These are phyloP conservation scores for Trichocladium uniseriatum DNA, from an alignment of 495 filamentous ascomycete genomes.

Conservation along the genomic window DNA sequence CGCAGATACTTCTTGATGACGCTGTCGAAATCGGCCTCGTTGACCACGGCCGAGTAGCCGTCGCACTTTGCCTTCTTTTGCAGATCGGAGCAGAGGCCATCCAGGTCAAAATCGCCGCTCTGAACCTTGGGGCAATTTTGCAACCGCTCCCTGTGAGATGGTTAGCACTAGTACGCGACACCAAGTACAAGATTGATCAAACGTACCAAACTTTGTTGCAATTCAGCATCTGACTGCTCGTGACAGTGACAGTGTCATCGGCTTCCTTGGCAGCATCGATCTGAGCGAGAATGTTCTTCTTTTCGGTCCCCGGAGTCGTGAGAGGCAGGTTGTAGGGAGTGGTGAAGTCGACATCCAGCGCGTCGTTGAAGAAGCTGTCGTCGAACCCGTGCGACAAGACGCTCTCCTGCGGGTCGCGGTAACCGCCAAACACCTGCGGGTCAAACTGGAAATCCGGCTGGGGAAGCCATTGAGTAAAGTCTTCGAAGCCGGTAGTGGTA, in stretches of 20 bases:
- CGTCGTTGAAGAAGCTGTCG: slow-evolving; percentile 49
- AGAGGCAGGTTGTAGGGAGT: slow-evolving; percentile 63
- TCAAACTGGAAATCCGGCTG: slow-evolving; percentile 87
- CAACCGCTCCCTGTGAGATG: slow-evolving; percentile 68
- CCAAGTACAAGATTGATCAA: not conserved
- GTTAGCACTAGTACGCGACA: slow-evolving; percentile 11
- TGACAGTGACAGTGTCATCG: slow-evolving; percentile 59
- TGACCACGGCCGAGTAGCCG: slow-evolving; percentile 83
- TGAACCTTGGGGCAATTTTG: slow-evolving; percentile 79
- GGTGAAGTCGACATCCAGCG: slow-evolving; percentile 68
- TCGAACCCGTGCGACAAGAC: slow-evolving; percentile 34
- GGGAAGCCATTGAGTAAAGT: slow-evolving; percentile 63
- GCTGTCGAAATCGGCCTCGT: slow-evolving; percentile 76
- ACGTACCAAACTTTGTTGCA: slow-evolving; percentile 92
- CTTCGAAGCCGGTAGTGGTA: slow-evolving; percentile 20
- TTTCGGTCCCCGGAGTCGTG: slow-evolving; percentile 36
- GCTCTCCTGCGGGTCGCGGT: slow-evolving; percentile 81
- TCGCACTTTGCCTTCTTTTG: slow-evolving; percentile 94
- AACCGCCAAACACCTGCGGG: slow-evolving; percentile 84
- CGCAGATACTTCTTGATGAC: slow-evolving; percentile 55
- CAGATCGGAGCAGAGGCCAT: slow-evolving; percentile 86
- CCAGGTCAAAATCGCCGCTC: slow-evolving; percentile 83
- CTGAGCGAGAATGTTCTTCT: slow-evolving; percentile 62
- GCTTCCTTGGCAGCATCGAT: slow-evolving; percentile 64
- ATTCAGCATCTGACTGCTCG: slow-evolving; percentile 50